Conservation (phyloP, 2,329 filamentous ascomycete species). For the Aspergillus vadensis region DNA sequence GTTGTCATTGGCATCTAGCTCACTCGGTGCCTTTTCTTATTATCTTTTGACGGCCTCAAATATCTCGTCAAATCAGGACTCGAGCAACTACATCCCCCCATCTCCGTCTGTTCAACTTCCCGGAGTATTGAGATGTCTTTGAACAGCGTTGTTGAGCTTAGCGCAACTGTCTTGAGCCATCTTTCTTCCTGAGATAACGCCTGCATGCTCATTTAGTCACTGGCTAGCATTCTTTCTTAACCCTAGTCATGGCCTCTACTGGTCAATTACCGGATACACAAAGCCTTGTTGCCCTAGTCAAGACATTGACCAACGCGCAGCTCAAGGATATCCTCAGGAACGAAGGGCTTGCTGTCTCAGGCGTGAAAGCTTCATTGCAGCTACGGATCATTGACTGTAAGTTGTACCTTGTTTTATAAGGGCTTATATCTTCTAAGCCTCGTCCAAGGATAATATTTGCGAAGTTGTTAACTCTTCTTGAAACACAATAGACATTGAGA, state of each 20-base stretch:
- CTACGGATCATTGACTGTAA: constrained; percentile 74
- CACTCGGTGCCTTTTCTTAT: neutral
- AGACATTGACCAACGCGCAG: constrained; percentile 63
- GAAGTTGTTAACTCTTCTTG: neutral
- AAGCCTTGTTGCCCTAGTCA: constrained; percentile 49
- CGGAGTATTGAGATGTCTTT: constrained; percentile 34
- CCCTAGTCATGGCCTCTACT: constrained; percentile 39
- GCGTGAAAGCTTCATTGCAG: constrained; percentile 83
- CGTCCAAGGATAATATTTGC: neutral
- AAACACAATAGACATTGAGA: constrained; percentile 30
- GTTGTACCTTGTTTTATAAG: constrained; percentile 40
- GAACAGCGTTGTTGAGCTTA: constrained; percentile 21
- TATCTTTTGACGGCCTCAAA: too few species aligned
- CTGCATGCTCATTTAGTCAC: constrained; percentile 9
- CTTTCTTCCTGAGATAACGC: constrained; percentile 22
- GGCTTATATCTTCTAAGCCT: neutral
- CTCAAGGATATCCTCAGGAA: constrained; percentile 74
- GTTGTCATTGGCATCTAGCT: neutral
- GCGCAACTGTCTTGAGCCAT: constrained; percentile 26
- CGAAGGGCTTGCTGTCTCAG: constrained; percentile 74
- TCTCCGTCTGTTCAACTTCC: neutral
- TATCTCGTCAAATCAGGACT: neutral
- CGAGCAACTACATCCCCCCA: neutral
- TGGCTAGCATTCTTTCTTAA: constrained; percentile 1
- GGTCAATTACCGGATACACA: constrained; percentile 45